Evolutionary conservation across 208 protist genomes (phyloP).

Genomic region (Leishmania amazonensis): DNA sequence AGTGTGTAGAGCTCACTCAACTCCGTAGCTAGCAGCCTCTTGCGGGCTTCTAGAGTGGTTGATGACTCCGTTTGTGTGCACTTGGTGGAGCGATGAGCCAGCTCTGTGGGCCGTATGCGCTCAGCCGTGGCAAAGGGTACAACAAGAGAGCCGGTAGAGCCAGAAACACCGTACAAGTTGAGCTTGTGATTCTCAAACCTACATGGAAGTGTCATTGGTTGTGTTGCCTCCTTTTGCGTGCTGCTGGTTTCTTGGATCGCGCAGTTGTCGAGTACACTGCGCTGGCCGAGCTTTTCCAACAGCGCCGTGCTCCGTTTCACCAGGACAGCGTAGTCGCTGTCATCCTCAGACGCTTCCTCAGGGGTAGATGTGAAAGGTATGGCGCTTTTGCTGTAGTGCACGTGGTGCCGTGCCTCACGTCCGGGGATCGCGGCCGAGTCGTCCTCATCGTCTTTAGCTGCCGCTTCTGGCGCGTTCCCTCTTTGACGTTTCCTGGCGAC

Average conservation of each 20-base stretch:
- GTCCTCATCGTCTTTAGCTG: background rate
- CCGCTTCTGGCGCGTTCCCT: background rate
- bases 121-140: background rate
- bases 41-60: slow-evolving; percentile 12
- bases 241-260: background rate
- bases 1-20: slow-evolving; percentile 67
- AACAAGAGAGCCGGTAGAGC: background rate
- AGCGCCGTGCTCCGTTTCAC: slow-evolving; percentile 32
- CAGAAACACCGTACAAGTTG: background rate
- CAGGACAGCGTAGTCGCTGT: slow-evolving; percentile 29
- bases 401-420: background rate
- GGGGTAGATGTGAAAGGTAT: background rate
- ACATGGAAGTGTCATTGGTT: slow-evolving; percentile 24
- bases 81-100: slow-evolving; percentile 4
- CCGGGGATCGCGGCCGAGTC: slow-evolving; percentile 1
- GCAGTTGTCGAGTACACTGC: background rate
- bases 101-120: background rate
- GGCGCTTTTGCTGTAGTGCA: background rate
- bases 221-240: background rate
- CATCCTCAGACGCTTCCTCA: background rate
- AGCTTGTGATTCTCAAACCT: background rate
- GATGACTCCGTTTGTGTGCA: slow-evolving; percentile 12
- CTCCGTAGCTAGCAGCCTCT: slow-evolving; percentile 34
- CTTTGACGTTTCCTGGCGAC: slow-evolving; percentile 1
- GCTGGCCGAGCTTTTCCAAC: slow-evolving; percentile 23